phyloP scores from a whole-genome alignment of 2,329 filamentous ascomycete genomes.

The Colletotrichum sp. region DNA sequence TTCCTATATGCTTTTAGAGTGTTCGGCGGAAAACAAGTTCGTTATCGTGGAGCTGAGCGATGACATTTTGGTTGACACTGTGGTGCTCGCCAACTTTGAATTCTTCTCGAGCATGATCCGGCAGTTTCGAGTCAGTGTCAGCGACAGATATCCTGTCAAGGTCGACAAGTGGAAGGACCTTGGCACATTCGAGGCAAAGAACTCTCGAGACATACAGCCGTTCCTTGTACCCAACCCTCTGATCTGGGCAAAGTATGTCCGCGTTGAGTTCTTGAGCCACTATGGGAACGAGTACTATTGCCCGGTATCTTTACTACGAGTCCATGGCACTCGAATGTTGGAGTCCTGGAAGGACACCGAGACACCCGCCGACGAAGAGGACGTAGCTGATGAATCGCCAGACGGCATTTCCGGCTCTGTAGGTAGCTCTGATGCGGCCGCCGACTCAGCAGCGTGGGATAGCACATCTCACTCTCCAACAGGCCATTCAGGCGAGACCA shows the following conservation, averaged over 20 bases:
- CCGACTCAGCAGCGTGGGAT: neutral
- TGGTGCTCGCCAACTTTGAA: slow-evolving; percentile 98
- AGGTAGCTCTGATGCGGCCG: neutral
- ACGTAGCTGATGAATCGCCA: slow-evolving; percentile 48
- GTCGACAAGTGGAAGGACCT: slow-evolving; percentile 89
- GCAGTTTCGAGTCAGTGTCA: slow-evolving; percentile 88
- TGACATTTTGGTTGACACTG: slow-evolving; percentile 84
- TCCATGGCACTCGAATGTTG: slow-evolving; percentile 96
- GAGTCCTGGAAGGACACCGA: slow-evolving; percentile 91
- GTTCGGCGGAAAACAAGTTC: slow-evolving; percentile 86
- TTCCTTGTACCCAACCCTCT: slow-evolving; percentile 94
- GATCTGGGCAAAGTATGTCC: slow-evolving; percentile 93
- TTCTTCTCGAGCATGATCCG: slow-evolving; percentile 99
- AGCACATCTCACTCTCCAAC: neutral
- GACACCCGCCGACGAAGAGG: slow-evolving; percentile 63
- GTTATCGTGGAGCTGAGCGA: slow-evolving; percentile 94
- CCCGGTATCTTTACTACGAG: slow-evolving; percentile 85
- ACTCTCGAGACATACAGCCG: slow-evolving; percentile 91
- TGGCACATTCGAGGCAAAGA: slow-evolving; percentile 88
- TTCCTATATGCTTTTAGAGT: slow-evolving; percentile 96
- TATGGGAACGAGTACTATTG: slow-evolving; percentile 98
- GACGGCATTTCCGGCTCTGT: neutral
- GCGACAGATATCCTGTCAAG: slow-evolving; percentile 93
- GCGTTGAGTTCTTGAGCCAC: slow-evolving; percentile 90
- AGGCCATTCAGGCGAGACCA: neutral